Evolutionary conservation across 805 yeast genomes (phyloP).

Genomic region (Nakazawaea molendinolei): DNA sequence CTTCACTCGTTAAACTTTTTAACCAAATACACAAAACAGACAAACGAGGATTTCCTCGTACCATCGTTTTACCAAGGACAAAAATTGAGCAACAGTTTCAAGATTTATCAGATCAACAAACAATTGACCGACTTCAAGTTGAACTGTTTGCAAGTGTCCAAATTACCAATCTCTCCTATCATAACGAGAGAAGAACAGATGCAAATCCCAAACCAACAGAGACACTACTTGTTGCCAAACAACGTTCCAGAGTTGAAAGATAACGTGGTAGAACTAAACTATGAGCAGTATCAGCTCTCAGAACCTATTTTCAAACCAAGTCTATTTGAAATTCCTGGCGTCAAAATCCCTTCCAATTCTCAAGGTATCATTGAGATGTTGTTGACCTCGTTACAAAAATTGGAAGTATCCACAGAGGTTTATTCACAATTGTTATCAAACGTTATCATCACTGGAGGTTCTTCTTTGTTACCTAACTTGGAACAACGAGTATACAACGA

Average conservation of each 20-base stretch:
- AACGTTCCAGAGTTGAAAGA: conserved; percentile 23
- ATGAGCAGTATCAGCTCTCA: conserved; percentile 47
- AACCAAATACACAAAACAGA: conserved; percentile 26
- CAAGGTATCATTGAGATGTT: conserved; percentile 42
- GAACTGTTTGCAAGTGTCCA: conserved; percentile 20
- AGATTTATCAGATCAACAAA: conserved; percentile 30
- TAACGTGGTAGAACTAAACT: conserved; percentile 35
- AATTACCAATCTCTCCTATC: conserved; percentile 22
- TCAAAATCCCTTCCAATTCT: conserved; percentile 37
- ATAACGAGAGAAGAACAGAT: conserved; percentile 23
- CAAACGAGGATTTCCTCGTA: conserved; percentile 27
- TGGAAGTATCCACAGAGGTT: conserved; percentile 36
- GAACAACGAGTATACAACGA: conserved; percentile 51
- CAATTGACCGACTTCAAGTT: conserved; percentile 44
- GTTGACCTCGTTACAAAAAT: conserved; percentile 35
- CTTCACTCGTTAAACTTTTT: conserved; percentile 50
- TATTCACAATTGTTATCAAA: conserved; percentile 35
- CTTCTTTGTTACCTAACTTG: conserved; percentile 49
- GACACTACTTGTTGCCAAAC: conserved; percentile 55
- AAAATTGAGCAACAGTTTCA: conserved; percentile 29
- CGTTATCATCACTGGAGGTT: conserved; percentile 57
- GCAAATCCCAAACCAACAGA: conserved; percentile 31
- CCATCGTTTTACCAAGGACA: conserved; percentile 24
- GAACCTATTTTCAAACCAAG: conserved; percentile 72
- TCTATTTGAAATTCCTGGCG: conserved; percentile 34